Conservation (phyloP, 345 rosid species). For the Brassica carinata region DNA sequence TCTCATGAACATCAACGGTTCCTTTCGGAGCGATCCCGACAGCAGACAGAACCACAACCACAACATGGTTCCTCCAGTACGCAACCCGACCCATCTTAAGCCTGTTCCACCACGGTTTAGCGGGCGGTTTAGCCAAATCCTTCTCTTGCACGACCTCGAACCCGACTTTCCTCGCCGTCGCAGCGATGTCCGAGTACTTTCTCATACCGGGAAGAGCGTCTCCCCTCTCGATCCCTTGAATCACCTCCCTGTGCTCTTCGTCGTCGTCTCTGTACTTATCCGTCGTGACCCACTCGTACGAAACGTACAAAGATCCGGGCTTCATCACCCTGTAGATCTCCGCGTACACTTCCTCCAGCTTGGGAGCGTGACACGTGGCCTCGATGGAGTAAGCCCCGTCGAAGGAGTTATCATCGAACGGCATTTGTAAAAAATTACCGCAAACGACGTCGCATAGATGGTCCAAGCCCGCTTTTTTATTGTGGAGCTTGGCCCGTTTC, state of each 20-base stretch:
- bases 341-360: conserved; percentile 76
- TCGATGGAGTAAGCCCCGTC: conserved; percentile 99
- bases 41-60: conserved; percentile 67
- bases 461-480: conserved; percentile 83
- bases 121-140: conserved; percentile 84
- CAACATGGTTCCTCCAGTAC: conserved; percentile 92
- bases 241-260: conserved; percentile 67
- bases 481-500: conserved; percentile 78
- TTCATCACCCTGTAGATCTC: conserved; percentile 82
- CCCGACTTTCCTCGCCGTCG: conserved; percentile 69
- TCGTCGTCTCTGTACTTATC: conserved; percentile 54
- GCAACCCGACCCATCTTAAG: conserved; percentile 88
- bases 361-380: conserved; percentile 98
- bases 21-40: conserved; percentile 90
- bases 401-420: conserved; percentile 68
- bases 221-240: conserved; percentile 90
- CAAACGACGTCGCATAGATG: conserved; percentile 78
- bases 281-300: conserved; percentile 96
- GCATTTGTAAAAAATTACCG: conserved; percentile 90
- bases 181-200: conserved; percentile 58
- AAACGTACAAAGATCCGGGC: conserved; percentile 78
- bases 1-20: conserved; percentile 90
- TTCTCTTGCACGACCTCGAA: conserved; percentile 82
- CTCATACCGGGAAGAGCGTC: conserved; percentile 89
- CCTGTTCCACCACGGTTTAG: conserved; percentile 86